phyloP scores from a whole-genome alignment of 108 stramenopile species.

The Cyclotella choctawhatcheeana region DNA sequence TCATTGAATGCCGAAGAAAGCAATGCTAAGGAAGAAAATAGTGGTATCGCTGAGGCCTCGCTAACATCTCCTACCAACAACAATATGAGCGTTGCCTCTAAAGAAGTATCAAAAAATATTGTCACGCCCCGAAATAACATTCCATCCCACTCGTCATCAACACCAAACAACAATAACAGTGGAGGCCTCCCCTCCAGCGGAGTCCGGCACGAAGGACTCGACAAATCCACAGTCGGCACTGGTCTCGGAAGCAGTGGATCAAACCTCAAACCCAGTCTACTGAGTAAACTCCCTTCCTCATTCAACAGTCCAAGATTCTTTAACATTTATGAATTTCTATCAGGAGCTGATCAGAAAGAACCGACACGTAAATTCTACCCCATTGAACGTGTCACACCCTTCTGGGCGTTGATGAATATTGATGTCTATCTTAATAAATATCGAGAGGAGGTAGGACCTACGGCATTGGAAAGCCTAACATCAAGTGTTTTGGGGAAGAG shows the following conservation, averaged over 20 bases:
- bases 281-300: neutral
- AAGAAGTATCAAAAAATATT: neutral
- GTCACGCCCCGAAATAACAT: neutral
- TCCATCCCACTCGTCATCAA: neutral
- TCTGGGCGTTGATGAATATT: constrained; percentile 85
- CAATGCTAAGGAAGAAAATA: neutral
- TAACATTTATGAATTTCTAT: constrained; percentile 83
- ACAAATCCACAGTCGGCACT: neutral
- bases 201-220: neutral
- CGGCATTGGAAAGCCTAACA: constrained; percentile 45
- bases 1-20: neutral
- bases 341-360: constrained; percentile 73
- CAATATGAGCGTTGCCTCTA: neutral
- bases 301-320: constrained; percentile 41
- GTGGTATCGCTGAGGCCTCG: neutral
- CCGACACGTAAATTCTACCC: constrained; percentile 85
- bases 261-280: constrained; percentile 8
- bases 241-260: constrained; percentile 7
- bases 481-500: constrained; percentile 17
- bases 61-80: neutral
- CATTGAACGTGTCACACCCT: constrained; percentile 85
- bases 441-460: constrained; percentile 30
- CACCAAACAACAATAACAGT: neutral
- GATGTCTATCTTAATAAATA: constrained; percentile 77
- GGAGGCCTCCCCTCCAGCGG: constrained; percentile 16